A percentile compares a stretch with the other conserved stretches of the same genome.
These are phyloP conservation scores for Trichosporon sp. DNA, from an alignment of 1,284 basidiomycete species.

Conservation along the genomic window DNA sequence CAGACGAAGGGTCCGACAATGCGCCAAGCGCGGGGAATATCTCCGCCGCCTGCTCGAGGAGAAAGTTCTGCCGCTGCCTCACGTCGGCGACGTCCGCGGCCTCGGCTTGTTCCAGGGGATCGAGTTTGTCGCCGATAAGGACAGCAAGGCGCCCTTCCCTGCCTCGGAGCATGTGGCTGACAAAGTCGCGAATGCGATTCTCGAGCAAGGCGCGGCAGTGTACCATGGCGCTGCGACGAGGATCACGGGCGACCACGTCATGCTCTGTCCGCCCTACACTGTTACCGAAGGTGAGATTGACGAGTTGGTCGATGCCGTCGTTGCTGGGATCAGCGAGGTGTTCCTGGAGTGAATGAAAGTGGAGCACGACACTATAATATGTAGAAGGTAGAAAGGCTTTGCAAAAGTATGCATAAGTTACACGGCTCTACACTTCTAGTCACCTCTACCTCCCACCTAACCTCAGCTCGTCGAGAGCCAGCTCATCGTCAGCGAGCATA, in stretches of 20 bases:
- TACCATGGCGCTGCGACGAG: constrained; percentile 34
- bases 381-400: neutral
- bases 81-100: constrained; percentile 54
- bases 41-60: constrained; percentile 69
- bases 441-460: neutral
- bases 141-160: constrained; percentile 39
- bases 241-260: constrained; percentile 43
- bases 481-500: constrained; percentile 28
- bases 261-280: constrained; percentile 47
- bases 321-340: constrained; percentile 32
- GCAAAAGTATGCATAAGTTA: neutral
- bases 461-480: constrained; percentile 15
- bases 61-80: no score
- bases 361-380: neutral
- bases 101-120: constrained; percentile 78
- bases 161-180: constrained; percentile 33
- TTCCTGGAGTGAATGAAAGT: constrained; percentile 8
- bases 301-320: constrained; percentile 30
- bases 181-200: constrained; percentile 36
- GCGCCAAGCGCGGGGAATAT: constrained; percentile 65
- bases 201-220: constrained; percentile 38
- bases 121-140: constrained; percentile 63
- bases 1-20: constrained; percentile 68
- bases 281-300: constrained; percentile 41
- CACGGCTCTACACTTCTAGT: neutral